Evolutionary conservation across 495 filamentous ascomycete genomes (phyloP).

Genomic region (Aspergillus ellipticus): DNA sequence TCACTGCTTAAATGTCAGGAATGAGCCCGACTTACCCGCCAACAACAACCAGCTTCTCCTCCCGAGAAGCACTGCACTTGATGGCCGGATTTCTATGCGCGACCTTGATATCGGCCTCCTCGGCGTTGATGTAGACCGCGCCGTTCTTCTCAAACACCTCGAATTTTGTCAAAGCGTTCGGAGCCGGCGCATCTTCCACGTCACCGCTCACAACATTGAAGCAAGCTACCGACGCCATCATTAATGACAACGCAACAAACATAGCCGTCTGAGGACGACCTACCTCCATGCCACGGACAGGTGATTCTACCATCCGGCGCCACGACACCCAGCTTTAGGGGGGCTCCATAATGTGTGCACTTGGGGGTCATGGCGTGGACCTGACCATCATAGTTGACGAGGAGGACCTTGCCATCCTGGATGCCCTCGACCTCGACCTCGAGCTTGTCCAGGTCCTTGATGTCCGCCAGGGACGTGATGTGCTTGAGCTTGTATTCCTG

Average conservation of each 20-base stretch:
- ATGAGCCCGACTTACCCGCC: constrained; percentile 58
- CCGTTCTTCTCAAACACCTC: constrained; percentile 74
- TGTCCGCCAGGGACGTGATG: constrained; percentile 59
- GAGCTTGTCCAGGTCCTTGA: constrained; percentile 76
- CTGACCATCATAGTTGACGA: constrained; percentile 71
- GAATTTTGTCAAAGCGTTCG: constrained; percentile 78
- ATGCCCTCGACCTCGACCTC: constrained; percentile 90
- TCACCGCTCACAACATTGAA: constrained; percentile 88
- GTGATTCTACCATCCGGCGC: constrained; percentile 78
- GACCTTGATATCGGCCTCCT: constrained; percentile 74
- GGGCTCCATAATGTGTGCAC: constrained; percentile 94
- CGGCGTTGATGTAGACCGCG: constrained; percentile 77
- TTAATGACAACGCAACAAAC: not conserved
- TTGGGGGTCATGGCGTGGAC: constrained; percentile 77
- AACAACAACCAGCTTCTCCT: constrained; percentile 77
- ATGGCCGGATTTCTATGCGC: constrained; percentile 67
- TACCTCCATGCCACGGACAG: constrained; percentile 95
- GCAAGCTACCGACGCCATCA: constrained; percentile 60
- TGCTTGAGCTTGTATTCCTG: constrained; percentile 86
- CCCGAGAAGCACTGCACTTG: constrained; percentile 60
- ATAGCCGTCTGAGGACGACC: constrained; percentile 14
- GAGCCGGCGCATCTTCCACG: constrained; percentile 88
- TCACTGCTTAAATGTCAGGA: not conserved
- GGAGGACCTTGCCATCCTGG: constrained; percentile 75
- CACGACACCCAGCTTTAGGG: constrained; percentile 77